Base-by-base conservation (phyloP, 306 rosid species). In the Crotalaria pallida region DNA sequence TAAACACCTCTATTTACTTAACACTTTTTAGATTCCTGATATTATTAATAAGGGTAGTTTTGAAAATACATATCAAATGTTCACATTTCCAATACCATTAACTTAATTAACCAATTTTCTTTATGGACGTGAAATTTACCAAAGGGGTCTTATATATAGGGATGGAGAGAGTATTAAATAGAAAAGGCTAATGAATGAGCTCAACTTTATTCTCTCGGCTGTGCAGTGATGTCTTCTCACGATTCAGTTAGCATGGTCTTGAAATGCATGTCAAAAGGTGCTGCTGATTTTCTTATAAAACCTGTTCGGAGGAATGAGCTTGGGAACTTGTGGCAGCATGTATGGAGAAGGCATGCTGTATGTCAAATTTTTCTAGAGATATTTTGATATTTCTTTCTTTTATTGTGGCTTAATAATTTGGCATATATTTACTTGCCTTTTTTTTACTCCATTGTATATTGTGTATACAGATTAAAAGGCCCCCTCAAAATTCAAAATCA, bases 141-240 rank as follows among this genome's bases (percentile, higher is more conserved):
- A n/a, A n/a, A n/a, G n/a, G n/a, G n/a, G n/a, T n/a, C n/a, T n/a
- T n/a, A n/a, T n/a, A n/a, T n/a, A n/a, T n/a, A n/a, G n/a, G n/a
- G n/a, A n/a, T n/a, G n/a, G n/a, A n/a, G n/a, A n/a, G n/a, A n/a
- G n/a, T 74, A 7, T 36, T 13, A n/a, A 26, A 72, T 57, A 23
- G 19, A 71, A 50, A 29, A 38, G 69, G 38, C 60, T 77, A 40
- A 75, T 66, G 34, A 40, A 75, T 66, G 34, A 5, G 41, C 43
- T 69, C 10, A 27, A 6, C 13, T 83, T 62, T 81, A 15, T 47
- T 76, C 22, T 59, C 69, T 17, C 53, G 80, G 9, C 10, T 23
- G 7, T 82, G 74, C 79, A 88, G 97, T 91, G 96, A 91, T 91
- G 96, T 88, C 96, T 72, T 83, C 90, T 52, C 85, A 82, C 4